These are phyloP conservation scores for Zelonia costaricensis DNA, from an alignment of 208 protist genomes.

Conservation along the genomic window DNA sequence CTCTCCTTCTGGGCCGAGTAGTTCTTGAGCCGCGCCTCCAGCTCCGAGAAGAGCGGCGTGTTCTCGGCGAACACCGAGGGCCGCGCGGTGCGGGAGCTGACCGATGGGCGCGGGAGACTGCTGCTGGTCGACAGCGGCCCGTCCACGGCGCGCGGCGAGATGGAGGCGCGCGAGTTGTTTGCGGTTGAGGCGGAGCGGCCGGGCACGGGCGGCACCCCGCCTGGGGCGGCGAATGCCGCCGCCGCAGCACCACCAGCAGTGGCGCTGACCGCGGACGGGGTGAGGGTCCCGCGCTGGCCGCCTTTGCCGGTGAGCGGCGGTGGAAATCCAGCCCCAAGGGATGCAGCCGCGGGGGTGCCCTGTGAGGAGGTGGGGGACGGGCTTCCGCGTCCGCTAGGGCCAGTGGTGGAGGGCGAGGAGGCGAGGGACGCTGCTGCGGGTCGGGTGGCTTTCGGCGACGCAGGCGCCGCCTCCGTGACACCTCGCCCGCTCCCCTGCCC, in stretches of 20 bases:
- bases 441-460: too few species aligned
- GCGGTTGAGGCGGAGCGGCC: too few species aligned
- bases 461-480: too few species aligned
- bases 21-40: slow-evolving; percentile 56
- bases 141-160: not conserved
- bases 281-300: slow-evolving; percentile 11
- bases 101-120: slow-evolving; percentile 11
- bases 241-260: not conserved
- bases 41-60: slow-evolving; percentile 40
- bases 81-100: slow-evolving; percentile 18
- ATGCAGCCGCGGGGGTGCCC: too few species aligned
- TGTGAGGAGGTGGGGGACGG: not conserved
- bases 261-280: not conserved
- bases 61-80: slow-evolving; percentile 34
- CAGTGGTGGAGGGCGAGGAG: not conserved
- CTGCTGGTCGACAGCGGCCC: not conserved
- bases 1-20: slow-evolving; percentile 65
- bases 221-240: too few species aligned
- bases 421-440: too few species aligned
- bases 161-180: not conserved
- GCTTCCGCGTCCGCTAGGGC: not conserved
- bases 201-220: too few species aligned
- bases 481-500: too few species aligned
- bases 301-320: not conserved
- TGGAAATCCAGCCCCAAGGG: too few species aligned